These are phyloP conservation scores for Inga oerstediana DNA, from an alignment of 306 rosid species.

Conservation along the genomic window DNA sequence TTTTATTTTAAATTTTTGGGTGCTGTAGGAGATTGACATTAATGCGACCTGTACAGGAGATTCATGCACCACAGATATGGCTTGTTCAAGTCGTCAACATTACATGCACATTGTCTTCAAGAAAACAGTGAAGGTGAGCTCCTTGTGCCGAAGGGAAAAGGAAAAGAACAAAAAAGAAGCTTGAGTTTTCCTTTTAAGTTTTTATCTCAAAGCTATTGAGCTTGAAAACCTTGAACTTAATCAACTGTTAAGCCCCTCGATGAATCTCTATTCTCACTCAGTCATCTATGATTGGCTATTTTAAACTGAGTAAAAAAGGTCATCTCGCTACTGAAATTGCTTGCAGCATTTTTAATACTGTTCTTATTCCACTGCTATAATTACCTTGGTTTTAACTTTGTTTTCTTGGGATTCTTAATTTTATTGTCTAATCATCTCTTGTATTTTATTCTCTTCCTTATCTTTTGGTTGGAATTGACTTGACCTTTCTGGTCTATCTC, in stretches of 20 bases:
- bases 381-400: neutral
- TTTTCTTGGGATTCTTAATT: neutral
- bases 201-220: neutral
- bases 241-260: neutral
- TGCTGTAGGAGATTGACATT: constrained; percentile 22
- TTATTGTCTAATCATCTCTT: constrained; percentile 10
- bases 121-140: constrained; percentile 51
- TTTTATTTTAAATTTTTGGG: neutral
- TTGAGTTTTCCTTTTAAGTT: constrained; percentile 1
- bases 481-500: neutral
- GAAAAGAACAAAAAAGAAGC: neutral
- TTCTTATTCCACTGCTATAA: constrained; percentile 3
- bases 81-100: constrained; percentile 51
- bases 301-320: neutral
- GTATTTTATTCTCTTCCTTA: neutral
- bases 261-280: neutral
- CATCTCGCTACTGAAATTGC: neutral
- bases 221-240: neutral
- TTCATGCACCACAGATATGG: constrained; percentile 40
- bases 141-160: constrained; percentile 11
- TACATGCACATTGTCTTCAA: constrained; percentile 31
- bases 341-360: constrained; percentile 16
- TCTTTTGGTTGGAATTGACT: neutral
- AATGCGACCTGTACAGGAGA: constrained; percentile 54
- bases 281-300: neutral